Evolutionary conservation across 139 green algal species (phyloP), one percentile per base, ranked within the genome.

Genomic region (Chlamydomonas schloesseri): DNA sequence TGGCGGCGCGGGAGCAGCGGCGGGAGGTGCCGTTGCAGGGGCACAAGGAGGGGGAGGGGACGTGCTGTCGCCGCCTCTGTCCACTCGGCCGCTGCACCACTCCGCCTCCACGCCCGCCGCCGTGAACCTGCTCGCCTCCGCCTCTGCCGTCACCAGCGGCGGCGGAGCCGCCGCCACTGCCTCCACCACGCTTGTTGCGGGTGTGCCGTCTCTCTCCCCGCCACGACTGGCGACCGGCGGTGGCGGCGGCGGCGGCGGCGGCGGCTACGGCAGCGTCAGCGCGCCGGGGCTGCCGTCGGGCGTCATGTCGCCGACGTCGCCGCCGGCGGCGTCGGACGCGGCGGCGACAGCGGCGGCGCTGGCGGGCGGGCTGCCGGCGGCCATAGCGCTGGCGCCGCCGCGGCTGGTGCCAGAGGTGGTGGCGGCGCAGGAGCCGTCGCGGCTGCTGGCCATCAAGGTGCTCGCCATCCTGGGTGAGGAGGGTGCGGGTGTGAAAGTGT

Each of bases 381-480:
- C 65, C 57, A 65, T 81, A 29, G 55, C 70, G 2, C n/a, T 72
- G 62, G 77, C 77, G 37, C 62, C 68, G n/a, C 69, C 37, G 33
- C 84, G 60, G 31, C 33, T 37, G 68, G 83, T 89, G 53, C 50
- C 71, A 34, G 83, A 67, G 62, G 46, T 31, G 21, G 65, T 77
- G 46, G 50, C 79, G 5, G 1, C 3, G 11, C 47, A 68, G 14
- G 82, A 88, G 68, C 57, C 67, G 2, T 57, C 64, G 29, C 88
- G 91, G 60, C 58, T 90, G 42, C 82, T 89, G 15, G 95, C 95
- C 33, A 91, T 94, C 24, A 88, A 95, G 1, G 89, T 93, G 58
- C 94, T 98, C 65, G 94, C 95, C 6, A 91, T 97, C 5, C 87
- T 98, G 69, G 96, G 94, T 94, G 67, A 67, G n/a, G n/a, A n/a